Evolutionary conservation across 208 protist genomes (phyloP).

Genomic region (Tetramitus jugosus): DNA sequence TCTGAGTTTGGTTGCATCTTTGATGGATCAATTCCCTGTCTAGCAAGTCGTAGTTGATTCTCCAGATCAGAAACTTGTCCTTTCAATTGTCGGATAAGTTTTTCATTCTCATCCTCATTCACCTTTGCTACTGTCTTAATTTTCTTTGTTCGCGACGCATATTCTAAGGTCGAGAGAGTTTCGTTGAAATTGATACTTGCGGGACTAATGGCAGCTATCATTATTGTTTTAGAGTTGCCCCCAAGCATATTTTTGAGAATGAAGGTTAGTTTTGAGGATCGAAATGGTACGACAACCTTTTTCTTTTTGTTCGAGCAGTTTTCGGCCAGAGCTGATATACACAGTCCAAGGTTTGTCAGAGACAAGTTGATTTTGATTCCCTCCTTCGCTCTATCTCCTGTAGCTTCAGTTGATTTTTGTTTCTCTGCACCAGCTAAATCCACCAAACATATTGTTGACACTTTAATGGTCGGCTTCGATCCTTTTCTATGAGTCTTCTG

Average conservation of each 20-base stretch:
- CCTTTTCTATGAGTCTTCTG: slow-evolving; percentile 39
- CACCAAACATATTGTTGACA: slow-evolving; percentile 69
- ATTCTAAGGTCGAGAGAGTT: slow-evolving; percentile 35
- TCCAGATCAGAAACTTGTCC: slow-evolving; percentile 39
- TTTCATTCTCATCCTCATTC: slow-evolving; percentile 53
- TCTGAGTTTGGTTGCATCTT: background rate
- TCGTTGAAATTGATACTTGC: slow-evolving; percentile 40
- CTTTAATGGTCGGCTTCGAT: slow-evolving; percentile 41
- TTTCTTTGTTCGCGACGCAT: slow-evolving; percentile 42
- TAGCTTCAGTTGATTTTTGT: slow-evolving; percentile 38
- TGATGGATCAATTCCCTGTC: background rate
- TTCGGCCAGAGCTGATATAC: slow-evolving; percentile 51
- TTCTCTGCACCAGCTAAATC: slow-evolving; percentile 69
- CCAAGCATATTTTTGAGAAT: slow-evolving; percentile 62
- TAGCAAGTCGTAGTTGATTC: background rate
- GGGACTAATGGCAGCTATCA: slow-evolving; percentile 39
- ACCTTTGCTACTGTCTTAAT: slow-evolving; percentile 54
- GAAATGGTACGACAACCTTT: slow-evolving; percentile 56
- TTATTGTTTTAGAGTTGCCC: slow-evolving; percentile 48
- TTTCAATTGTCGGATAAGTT: slow-evolving; percentile 49
- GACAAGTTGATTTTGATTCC: slow-evolving; percentile 58
- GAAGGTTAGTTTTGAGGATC: slow-evolving; percentile 49
- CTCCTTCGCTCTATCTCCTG: slow-evolving; percentile 27
- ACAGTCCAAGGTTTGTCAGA: slow-evolving; percentile 51
- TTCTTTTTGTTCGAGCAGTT: slow-evolving; percentile 37